Conservation (phyloP, 768 basidiomycete species). For the Russula compacta region DNA sequence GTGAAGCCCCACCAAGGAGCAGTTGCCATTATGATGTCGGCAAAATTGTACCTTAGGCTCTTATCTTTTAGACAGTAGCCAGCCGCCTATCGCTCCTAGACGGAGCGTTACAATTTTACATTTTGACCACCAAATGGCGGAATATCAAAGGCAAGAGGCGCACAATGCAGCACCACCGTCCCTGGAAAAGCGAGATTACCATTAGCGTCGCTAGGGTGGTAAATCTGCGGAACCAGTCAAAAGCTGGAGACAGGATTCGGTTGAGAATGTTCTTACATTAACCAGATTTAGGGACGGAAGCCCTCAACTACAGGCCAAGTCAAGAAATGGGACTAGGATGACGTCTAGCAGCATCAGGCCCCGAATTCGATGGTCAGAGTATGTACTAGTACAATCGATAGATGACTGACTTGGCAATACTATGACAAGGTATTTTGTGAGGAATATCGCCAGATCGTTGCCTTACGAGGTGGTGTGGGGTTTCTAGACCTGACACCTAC, state of each 20-base stretch:
- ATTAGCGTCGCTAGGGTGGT: slow-evolving; percentile 28
- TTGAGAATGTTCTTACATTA: slow-evolving; percentile 36
- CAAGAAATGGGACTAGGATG: slow-evolving; percentile 61
- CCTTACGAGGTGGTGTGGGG: slow-evolving; percentile 53
- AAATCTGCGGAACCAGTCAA: slow-evolving; percentile 28
- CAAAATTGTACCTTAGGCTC: slow-evolving; percentile 31
- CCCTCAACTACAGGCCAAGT: slow-evolving; percentile 47
- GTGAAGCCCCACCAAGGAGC: slow-evolving; percentile 34
- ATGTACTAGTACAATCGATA: not conserved
- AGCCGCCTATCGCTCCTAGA: slow-evolving; percentile 36
- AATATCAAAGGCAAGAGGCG: slow-evolving; percentile 34
- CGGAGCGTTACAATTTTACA: slow-evolving; percentile 42
- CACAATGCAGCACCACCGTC: slow-evolving; percentile 34
- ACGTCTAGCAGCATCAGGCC: slow-evolving; percentile 46
- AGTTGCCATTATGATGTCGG: slow-evolving; percentile 35
- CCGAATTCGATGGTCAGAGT: slow-evolving; percentile 10
- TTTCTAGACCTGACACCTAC: slow-evolving; percentile 68
- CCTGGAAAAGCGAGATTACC: slow-evolving; percentile 35
- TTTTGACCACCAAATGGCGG: slow-evolving; percentile 33
- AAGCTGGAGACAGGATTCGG: not conserved
- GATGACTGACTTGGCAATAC: slow-evolving; percentile 46
- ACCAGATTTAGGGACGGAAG: slow-evolving; percentile 60
- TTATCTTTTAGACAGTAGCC: slow-evolving; percentile 32
- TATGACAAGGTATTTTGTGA: slow-evolving; percentile 28
- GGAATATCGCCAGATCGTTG: slow-evolving; percentile 39